These are phyloP conservation scores for Neocucurbitaria cava DNA, from an alignment of 2,329 filamentous ascomycete species.

Conservation along the genomic window DNA sequence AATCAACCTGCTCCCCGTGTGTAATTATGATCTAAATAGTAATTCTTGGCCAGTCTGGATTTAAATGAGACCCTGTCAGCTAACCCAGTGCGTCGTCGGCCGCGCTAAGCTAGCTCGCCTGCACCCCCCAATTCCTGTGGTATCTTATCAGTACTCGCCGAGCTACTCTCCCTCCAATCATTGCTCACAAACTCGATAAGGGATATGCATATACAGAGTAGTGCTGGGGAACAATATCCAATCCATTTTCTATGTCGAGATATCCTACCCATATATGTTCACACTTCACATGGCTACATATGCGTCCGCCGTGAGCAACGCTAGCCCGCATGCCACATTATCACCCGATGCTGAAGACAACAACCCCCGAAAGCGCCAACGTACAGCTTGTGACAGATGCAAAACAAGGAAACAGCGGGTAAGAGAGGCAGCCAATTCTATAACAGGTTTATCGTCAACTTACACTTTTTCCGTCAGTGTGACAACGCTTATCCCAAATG, in stretches of 20 bases:
- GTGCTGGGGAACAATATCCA: not conserved
- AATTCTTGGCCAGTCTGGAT: too few species aligned
- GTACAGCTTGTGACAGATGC: slow-evolving; percentile 18
- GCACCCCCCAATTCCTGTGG: not conserved
- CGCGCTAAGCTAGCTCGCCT: not conserved
- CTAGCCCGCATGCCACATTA: not conserved
- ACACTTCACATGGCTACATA: not conserved
- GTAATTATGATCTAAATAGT: too few species aligned
- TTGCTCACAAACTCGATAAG: not conserved
- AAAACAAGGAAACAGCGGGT: slow-evolving; percentile 17
- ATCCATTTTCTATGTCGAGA: not conserved
- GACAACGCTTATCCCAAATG: slow-evolving; percentile 16
- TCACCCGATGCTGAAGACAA: not conserved
- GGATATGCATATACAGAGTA: not conserved
- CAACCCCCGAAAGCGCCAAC: slow-evolving; percentile 17
- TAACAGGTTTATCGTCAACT: not conserved
- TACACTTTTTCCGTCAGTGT: slow-evolving; percentile 4
- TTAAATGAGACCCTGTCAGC: not conserved
- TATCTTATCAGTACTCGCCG: not conserved
- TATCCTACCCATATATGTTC: not conserved
- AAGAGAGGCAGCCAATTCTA: not conserved
- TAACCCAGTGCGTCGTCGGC: not conserved
- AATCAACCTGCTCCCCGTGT: too few species aligned
- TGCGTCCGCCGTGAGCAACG: not conserved
- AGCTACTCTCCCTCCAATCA: not conserved